phyloP scores from a whole-genome alignment of 2,329 filamentous ascomycete species.

The Fusarium sacchari region DNA sequence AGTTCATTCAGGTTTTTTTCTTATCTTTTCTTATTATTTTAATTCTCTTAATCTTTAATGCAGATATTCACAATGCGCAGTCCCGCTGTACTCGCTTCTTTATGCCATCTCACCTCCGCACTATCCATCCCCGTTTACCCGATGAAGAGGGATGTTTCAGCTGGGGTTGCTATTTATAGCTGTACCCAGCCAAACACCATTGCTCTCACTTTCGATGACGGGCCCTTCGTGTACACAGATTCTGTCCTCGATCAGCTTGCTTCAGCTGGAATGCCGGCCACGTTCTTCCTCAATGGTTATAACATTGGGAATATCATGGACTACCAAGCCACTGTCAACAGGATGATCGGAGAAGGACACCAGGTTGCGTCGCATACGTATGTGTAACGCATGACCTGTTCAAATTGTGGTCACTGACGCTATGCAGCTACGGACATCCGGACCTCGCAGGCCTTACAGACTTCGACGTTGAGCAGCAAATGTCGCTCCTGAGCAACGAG shows the following conservation, averaged over 20 bases:
- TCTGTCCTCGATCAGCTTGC: constrained; percentile 25
- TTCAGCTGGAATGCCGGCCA: not conserved
- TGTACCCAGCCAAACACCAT: constrained; percentile 7
- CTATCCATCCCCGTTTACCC: not conserved
- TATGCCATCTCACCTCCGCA: not conserved
- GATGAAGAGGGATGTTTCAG: not conserved
- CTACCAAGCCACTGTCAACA: constrained; percentile 3
- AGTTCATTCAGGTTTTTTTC: fast-evolving
- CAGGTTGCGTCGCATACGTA: constrained; percentile 22
- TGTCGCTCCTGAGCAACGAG: not conserved
- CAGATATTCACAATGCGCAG: not conserved
- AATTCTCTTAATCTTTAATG: fast-evolving
- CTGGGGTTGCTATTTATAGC: constrained; percentile 6
- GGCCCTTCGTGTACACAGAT: constrained; percentile 5
- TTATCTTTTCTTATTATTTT: no score
- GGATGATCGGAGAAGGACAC: constrained; percentile 13
- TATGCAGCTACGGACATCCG: constrained; percentile 1
- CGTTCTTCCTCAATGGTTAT: constrained; percentile 13
- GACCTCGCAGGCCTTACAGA: constrained; percentile 4
- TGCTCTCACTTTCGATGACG: constrained; percentile 25
- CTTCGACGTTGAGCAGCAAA: constrained; percentile 16
- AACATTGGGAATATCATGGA: constrained; percentile 16
- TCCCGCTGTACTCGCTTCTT: not conserved
- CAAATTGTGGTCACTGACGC: fast-evolving
- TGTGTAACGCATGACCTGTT: fast-evolving